These are phyloP conservation scores for Fagopyrum esculentum DNA, from an alignment of 148 eudicot genomes.

Conservation along the genomic window DNA sequence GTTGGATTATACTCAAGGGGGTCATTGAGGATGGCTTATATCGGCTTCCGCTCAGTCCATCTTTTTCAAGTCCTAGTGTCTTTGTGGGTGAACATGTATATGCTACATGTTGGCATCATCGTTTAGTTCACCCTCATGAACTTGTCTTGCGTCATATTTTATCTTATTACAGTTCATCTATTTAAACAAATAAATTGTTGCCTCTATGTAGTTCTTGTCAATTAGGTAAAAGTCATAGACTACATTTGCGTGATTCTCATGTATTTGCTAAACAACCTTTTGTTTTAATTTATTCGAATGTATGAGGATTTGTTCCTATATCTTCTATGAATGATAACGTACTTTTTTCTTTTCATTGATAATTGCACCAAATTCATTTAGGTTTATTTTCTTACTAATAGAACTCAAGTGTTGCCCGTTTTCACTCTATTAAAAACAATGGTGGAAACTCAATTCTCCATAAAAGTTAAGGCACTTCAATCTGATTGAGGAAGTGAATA, in stretches of 20 bases:
- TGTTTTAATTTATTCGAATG: background rate
- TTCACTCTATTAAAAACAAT: background rate
- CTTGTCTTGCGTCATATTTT: background rate
- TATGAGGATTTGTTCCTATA: background rate
- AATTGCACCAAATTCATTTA: background rate
- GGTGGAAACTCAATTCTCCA: too few species aligned
- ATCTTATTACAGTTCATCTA: too few species aligned
- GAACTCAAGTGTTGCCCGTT: background rate
- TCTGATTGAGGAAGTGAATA: too few species aligned
- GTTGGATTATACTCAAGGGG: too few species aligned
- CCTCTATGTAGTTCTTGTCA: background rate
- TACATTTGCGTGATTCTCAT: background rate
- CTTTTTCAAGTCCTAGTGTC: background rate
- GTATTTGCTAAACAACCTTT: background rate
- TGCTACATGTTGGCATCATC: background rate
- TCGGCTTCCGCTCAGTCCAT: background rate
- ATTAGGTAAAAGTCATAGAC: background rate
- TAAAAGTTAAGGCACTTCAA: too few species aligned
- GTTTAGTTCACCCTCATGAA: background rate
- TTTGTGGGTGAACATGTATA: background rate
- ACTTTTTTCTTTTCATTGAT: background rate
- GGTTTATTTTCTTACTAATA: background rate
- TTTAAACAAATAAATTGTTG: too few species aligned
- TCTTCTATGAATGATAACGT: background rate
- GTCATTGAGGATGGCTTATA: background rate